These are phyloP conservation scores for Ascoidea rubescens DNA, from an alignment of 805 yeast genomes.

Conservation along the genomic window DNA sequence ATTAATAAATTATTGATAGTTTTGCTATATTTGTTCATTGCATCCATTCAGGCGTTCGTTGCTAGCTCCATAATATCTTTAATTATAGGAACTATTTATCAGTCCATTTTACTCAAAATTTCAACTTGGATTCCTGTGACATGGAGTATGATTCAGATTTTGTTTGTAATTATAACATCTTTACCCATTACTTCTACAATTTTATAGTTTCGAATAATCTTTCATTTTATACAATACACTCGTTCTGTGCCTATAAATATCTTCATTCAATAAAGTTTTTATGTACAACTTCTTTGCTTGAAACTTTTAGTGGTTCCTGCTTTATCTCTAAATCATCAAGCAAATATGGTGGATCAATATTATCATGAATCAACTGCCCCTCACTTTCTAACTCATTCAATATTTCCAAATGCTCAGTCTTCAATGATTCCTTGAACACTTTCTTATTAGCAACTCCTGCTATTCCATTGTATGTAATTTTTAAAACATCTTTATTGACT, in stretches of 20 bases:
- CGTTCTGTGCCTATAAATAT: neutral
- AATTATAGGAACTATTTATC: neutral
- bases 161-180: neutral
- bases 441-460: conserved; percentile 4
- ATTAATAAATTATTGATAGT: no score
- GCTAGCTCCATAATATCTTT: neutral
- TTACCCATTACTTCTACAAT: neutral
- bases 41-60: neutral
- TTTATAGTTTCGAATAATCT: neutral
- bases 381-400: neutral
- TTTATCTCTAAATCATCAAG: neutral
- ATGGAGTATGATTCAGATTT: neutral
- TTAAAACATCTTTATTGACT: conserved; percentile 27
- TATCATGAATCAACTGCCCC: neutral
- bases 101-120: neutral
- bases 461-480: conserved; percentile 29
- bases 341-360: no score
- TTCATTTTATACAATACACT: neutral
- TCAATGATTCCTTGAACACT: no score
- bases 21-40: no score
- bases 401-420: neutral
- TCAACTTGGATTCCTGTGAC: neutral
- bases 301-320: neutral
- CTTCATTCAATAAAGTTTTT: neutral
- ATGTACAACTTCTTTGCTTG: neutral